Evolutionary conservation across 768 basidiomycete genomes (phyloP).

Genomic region (Hydnomerulius pinastri): DNA sequence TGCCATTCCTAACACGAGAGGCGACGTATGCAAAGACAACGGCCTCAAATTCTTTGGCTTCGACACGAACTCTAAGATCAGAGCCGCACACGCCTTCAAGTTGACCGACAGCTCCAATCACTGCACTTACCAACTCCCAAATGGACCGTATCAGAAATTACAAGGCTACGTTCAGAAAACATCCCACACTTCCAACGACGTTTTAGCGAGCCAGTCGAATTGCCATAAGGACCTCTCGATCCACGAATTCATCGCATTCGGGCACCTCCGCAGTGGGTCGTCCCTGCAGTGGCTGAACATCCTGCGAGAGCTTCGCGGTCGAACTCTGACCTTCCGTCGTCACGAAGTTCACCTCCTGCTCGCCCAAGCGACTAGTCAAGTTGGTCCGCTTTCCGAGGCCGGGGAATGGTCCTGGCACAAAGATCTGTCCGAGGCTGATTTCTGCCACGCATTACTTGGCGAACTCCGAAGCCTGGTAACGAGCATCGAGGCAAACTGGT

Average conservation of each 20-base stretch:
- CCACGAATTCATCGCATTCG: no score
- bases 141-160: constrained; percentile 30
- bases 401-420: constrained; percentile 37
- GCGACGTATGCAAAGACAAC: constrained; percentile 30
- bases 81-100: constrained; percentile 15
- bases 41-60: constrained; percentile 29
- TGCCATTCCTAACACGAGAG: not conserved
- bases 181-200: constrained; percentile 38
- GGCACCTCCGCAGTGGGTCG: constrained; percentile 43
- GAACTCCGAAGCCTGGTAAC: constrained; percentile 33
- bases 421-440: constrained; percentile 31
- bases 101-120: constrained; percentile 17
- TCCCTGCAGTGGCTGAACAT: constrained; percentile 51
- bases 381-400: constrained; percentile 26
- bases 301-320: constrained; percentile 37
- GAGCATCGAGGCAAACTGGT: constrained; percentile 40
- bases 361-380: constrained; percentile 42
- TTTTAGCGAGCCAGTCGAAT: constrained; percentile 38
- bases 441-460: constrained; percentile 33
- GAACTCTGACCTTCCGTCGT: constrained; percentile 34
- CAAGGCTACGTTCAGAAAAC: constrained; percentile 35
- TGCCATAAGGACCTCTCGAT: constrained; percentile 38
- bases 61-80: constrained; percentile 15
- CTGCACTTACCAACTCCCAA: constrained; percentile 33
- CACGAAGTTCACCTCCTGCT: constrained; percentile 42